phyloP scores from a whole-genome alignment of 192 early-diverging fungal genomes.

The Coemansia sp. region DNA sequence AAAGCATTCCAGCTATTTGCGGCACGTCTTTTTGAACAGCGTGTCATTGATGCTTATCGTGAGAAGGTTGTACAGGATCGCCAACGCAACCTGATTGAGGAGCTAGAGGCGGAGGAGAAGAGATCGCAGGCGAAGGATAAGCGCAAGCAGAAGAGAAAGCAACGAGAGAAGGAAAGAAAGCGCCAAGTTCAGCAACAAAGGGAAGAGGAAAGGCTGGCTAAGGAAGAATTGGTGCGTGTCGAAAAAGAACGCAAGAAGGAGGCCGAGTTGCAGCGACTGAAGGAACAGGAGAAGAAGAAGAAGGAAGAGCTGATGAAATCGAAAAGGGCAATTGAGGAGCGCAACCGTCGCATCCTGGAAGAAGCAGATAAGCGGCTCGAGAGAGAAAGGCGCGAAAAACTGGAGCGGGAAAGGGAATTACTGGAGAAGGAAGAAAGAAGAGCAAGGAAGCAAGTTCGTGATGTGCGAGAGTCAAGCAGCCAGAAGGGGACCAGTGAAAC shows the following conservation, averaged over 20 bases:
- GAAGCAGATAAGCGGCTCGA: slow-evolving; percentile 47
- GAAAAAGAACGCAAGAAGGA: slow-evolving; percentile 40
- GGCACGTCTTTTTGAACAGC: slow-evolving; percentile 96
- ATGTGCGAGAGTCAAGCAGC: slow-evolving; percentile 10
- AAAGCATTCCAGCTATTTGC: slow-evolving; percentile 96
- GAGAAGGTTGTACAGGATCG: slow-evolving; percentile 92
- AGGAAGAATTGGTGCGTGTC: slow-evolving; percentile 25
- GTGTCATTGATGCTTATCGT: slow-evolving; percentile 88
- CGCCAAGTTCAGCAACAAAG: slow-evolving; percentile 39
- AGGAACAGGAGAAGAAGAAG: slow-evolving; percentile 28
- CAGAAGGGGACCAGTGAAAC: neutral
- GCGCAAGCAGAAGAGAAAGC: slow-evolving; percentile 72
- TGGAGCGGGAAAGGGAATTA: slow-evolving; percentile 24
- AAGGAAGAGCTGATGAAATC: slow-evolving; percentile 30
- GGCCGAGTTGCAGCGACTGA: slow-evolving; percentile 24
- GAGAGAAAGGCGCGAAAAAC: slow-evolving; percentile 22
- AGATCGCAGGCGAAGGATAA: slow-evolving; percentile 59
- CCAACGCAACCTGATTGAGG: slow-evolving; percentile 81
- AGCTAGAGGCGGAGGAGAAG: slow-evolving; percentile 86
- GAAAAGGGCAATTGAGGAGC: slow-evolving; percentile 43
- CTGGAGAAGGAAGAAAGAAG: slow-evolving; percentile 20
- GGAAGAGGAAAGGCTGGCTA: slow-evolving; percentile 42
- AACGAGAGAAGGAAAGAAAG: slow-evolving; percentile 62
- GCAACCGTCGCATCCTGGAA: slow-evolving; percentile 45
- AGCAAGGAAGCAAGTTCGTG: slow-evolving; percentile 2